Evolutionary conservation across 2,329 filamentous ascomycete genomes (phyloP).

Genomic region (Cryphonectria parasitica): DNA sequence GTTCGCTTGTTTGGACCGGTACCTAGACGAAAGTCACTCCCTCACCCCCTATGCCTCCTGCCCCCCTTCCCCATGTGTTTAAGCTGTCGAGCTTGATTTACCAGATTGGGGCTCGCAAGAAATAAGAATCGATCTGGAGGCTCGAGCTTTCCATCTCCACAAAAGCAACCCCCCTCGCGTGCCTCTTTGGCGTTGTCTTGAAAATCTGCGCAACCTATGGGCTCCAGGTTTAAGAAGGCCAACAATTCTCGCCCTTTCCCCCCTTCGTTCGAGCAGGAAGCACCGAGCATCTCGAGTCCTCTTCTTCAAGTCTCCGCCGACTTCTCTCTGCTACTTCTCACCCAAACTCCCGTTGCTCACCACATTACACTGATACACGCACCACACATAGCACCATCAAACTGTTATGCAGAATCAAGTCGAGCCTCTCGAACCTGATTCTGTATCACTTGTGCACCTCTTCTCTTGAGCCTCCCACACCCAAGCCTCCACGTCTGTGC

Average conservation of each 20-base stretch:
- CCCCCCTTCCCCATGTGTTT: constrained; percentile 15
- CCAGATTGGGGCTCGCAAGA: constrained; percentile 29
- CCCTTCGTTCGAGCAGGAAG: constrained; percentile 20
- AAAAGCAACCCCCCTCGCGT: constrained; percentile 37
- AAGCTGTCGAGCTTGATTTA: constrained; percentile 25
- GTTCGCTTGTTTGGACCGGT: constrained; percentile 25
- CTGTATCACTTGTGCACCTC: constrained; percentile 30
- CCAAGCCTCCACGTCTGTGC: constrained; percentile 28
- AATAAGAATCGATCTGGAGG: constrained; percentile 33
- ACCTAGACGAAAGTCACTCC: constrained; percentile 26
- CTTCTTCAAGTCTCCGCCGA: constrained; percentile 14
- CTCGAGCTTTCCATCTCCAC: constrained; percentile 41
- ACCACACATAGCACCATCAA: constrained; percentile 11
- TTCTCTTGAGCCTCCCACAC: constrained; percentile 30
- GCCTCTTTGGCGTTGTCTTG: constrained; percentile 46
- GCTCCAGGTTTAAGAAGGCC: constrained; percentile 34
- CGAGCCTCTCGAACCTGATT: constrained; percentile 20
- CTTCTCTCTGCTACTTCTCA: not conserved
- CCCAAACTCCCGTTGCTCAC: not conserved
- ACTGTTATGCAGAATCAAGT: constrained; percentile 20
- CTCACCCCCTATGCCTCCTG: constrained; percentile 12
- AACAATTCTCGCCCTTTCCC: constrained; percentile 32
- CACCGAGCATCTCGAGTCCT: constrained; percentile 28
- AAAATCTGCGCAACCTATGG: constrained; percentile 47
- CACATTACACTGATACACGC: constrained; percentile 12